A percentile compares a stretch with the other conserved stretches of the same genome.
Conservation (phyloP, 1,139 yeast genomes). For the Insectozyma bohioensis region DNA sequence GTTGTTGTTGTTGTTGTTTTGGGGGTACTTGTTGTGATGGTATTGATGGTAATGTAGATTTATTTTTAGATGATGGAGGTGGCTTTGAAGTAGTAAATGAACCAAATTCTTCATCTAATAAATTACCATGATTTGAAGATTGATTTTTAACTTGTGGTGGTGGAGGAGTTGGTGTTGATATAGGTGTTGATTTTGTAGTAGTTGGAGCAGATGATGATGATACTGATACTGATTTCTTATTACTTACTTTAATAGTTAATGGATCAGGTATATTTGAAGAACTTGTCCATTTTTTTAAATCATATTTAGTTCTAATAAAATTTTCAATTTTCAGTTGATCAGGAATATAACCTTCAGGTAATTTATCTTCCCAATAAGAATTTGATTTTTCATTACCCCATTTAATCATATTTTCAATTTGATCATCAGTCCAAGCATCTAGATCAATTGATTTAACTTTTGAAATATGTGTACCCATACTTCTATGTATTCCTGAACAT, state of each 20-base stretch:
- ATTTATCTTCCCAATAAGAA: constrained; percentile 74
- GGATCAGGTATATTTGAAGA: constrained; percentile 60
- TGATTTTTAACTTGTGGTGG: constrained; percentile 2
- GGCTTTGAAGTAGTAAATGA: constrained; percentile 26
- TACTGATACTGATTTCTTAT: constrained; percentile 5
- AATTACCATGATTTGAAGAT: constrained; percentile 12
- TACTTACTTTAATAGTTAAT: constrained; percentile 29
- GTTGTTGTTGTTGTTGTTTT: constrained; percentile 5
- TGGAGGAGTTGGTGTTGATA: constrained; percentile 9
- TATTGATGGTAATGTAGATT: constrained; percentile 2
- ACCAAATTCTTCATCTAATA: constrained; percentile 44
- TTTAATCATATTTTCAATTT: constrained; percentile 73
- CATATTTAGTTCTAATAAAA: constrained; percentile 90
- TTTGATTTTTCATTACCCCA: constrained; percentile 90
- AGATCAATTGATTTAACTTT: constrained; percentile 87
- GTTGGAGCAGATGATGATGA: not conserved
- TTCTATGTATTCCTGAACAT: constrained; percentile 93
- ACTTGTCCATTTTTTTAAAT: constrained; percentile 79
- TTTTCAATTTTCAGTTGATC: constrained; percentile 84
- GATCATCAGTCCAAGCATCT: constrained; percentile 97
- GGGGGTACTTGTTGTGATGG: constrained; percentile 8
- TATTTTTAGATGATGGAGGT: constrained; percentile 6
- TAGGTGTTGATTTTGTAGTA: constrained; percentile 17
- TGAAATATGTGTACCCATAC: constrained; percentile 93
- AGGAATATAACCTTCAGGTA: constrained; percentile 73